A percentile compares a stretch with the other conserved stretches of the same genome.
Evolutionary conservation across 225 moss, liverwort and hornwort species (phyloP).

Genomic region (Asterella californica): DNA sequence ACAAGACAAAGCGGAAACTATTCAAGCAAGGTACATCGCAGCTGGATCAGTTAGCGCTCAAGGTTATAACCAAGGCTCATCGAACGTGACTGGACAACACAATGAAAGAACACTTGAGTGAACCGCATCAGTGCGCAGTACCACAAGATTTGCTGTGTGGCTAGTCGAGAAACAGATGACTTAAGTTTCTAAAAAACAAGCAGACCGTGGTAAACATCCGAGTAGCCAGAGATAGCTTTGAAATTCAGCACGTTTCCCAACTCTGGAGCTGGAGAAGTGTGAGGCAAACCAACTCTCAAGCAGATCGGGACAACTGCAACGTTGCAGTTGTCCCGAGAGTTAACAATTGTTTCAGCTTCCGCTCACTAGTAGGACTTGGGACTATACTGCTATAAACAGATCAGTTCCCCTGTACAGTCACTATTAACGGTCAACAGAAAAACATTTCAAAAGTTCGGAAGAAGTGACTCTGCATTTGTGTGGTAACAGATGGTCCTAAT

Average conservation of each 20-base stretch:
- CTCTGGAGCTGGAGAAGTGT: slow-evolving; percentile 38
- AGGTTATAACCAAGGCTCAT: not conserved
- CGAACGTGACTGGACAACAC: not conserved
- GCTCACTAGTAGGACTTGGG: not conserved
- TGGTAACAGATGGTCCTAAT: not conserved
- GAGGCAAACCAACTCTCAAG: slow-evolving; percentile 75
- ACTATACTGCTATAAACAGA: not conserved
- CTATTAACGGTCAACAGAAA: not conserved
- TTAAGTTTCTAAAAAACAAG: slow-evolving; percentile 41
- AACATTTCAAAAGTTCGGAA: not conserved
- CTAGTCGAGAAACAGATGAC: not conserved
- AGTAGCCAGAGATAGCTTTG: slow-evolving; percentile 65
- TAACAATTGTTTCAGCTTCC: not conserved
- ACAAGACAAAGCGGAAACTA: not conserved
- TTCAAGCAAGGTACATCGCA: not conserved
- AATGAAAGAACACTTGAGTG: not conserved
- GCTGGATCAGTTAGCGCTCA: not conserved
- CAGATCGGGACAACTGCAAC: slow-evolving; percentile 77
- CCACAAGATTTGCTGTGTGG: not conserved
- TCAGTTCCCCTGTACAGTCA: not conserved
- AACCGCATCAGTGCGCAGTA: not conserved
- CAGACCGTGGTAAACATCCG: slow-evolving; percentile 53
- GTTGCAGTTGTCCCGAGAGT: slow-evolving; percentile 29
- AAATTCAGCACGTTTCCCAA: slow-evolving; percentile 55
- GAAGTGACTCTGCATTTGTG: not conserved